A percentile compares a stretch with the other conserved stretches of the same genome.
Conservation (phyloP, 768 basidiomycete species). For the Naganishia onofrii region DNA sequence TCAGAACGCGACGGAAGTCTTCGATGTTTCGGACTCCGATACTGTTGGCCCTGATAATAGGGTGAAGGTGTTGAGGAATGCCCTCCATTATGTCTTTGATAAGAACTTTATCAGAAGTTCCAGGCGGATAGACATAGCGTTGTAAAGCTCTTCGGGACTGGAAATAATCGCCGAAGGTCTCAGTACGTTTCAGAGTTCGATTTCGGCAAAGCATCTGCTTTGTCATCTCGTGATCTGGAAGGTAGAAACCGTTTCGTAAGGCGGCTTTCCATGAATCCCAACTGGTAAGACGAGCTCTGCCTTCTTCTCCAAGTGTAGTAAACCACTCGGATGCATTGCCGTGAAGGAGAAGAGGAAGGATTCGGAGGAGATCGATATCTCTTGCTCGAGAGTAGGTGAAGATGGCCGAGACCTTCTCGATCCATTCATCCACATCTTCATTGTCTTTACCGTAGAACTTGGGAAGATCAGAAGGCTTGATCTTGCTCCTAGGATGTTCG, state of each 20-base stretch:
- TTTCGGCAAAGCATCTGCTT: not conserved
- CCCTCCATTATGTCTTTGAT: conserved; percentile 21
- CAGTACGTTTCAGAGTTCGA: not conserved
- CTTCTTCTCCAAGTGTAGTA: conserved; percentile 13
- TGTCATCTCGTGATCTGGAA: conserved; percentile 13
- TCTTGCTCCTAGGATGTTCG: not conserved
- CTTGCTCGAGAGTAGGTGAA: not conserved
- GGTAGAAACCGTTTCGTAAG: conserved; percentile 18
- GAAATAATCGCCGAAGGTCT: conserved; percentile 23
- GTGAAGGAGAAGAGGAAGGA: not conserved
- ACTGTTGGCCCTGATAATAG: conserved; percentile 9
- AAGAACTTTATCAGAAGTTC: not conserved
- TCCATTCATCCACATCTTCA: conserved; percentile 11
- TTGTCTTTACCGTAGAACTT: conserved; percentile 17
- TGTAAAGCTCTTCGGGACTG: conserved; percentile 7
- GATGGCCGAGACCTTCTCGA: conserved; percentile 17
- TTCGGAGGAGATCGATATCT: not conserved
- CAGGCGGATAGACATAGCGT: conserved; percentile 8
- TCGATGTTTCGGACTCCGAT: not conserved
- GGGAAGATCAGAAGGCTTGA: conserved; percentile 18
- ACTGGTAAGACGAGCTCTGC: not conserved
- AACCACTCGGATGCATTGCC: conserved; percentile 18
- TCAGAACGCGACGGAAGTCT: conserved; percentile 20
- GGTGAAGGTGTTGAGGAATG: conserved; percentile 2
- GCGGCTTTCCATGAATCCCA: conserved; percentile 12